Base-by-base conservation (phyloP, 78 protist species). In the Tieghemostelium lacteum region DNA sequence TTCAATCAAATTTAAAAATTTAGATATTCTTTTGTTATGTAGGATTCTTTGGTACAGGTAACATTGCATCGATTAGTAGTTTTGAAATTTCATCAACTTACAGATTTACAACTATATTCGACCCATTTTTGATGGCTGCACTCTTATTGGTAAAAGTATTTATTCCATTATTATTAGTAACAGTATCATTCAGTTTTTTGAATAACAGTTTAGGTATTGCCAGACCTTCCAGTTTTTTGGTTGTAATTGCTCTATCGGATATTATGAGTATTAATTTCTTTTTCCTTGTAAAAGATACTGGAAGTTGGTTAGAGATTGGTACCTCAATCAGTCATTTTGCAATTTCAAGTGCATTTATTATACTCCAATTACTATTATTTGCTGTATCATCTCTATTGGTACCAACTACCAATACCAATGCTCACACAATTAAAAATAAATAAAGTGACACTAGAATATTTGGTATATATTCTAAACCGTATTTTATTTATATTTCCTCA, bases 31-130 rank as follows among this genome's bases (percentile, higher is more conserved):
- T 94, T 64, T 54, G 95, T 45, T 40, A 92, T 39, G 61, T 85
- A 20, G 94, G 93, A 61, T 96, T 96, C 58, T 97, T 97, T 83
- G 97, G 97, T 12, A 91, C 94, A 36, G 99, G 99, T 20, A 97
- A 97, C 80, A 72, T 96, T n/a, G 99, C 99, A 34, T 67, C 92
- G 10, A 33, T 97, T 37, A 65, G 93, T 63, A 58, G 92, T 39
- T 96, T 96, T 60, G 95, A 94, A 28, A 76, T 95, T 31, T 20
- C 96, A 29, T 78, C 96, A 6, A 60, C 85, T 24, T 75, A 70
- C 49, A 64, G 94, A 63, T 92, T 94, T 49, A 77, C 78, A 54
- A 86, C 95, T 2, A 92, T 93, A 29, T 96, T 95, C 58, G 50
- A 14, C 28, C 97, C 98, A 39, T 94, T 93, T 74, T 16, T 78